Percentiles rank a stretch among this genome's conserved stretches.
Evolutionary conservation across 345 rosid genomes (phyloP).

Genomic region (Barbarea vulgaris): DNA sequence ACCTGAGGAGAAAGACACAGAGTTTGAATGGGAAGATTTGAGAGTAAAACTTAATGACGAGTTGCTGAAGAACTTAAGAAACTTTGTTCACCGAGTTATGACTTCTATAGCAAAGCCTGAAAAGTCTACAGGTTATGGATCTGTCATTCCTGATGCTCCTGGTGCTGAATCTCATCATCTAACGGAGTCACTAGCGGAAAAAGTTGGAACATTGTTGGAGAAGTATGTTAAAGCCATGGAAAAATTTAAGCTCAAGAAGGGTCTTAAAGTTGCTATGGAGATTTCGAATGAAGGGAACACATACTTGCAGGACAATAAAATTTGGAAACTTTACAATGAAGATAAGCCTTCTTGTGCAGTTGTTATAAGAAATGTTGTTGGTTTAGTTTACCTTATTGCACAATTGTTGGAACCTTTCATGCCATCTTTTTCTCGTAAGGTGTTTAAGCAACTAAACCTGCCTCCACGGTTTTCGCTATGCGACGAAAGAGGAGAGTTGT

Average conservation of each 20-base stretch:
- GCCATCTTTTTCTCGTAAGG: slow-evolving; percentile 89
- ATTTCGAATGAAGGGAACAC: slow-evolving; percentile 83
- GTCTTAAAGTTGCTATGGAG: slow-evolving; percentile 76
- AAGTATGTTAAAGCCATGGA: slow-evolving; percentile 84
- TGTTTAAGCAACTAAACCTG: slow-evolving; percentile 79
- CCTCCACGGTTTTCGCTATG: slow-evolving; percentile 61
- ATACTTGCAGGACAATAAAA: slow-evolving; percentile 80
- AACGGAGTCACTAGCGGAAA: slow-evolving; percentile 58
- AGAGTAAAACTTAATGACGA: slow-evolving; percentile 57
- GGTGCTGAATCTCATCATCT: slow-evolving; percentile 54
- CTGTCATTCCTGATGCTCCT: slow-evolving; percentile 78
- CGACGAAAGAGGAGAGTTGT: slow-evolving; percentile 65
- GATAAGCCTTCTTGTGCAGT: slow-evolving; percentile 68
- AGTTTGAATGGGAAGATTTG: slow-evolving; percentile 41
- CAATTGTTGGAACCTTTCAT: slow-evolving; percentile 86
- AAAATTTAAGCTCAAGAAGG: slow-evolving; percentile 91
- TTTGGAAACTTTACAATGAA: slow-evolving; percentile 86
- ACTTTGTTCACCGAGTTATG: slow-evolving; percentile 62
- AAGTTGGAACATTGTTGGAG: slow-evolving; percentile 57
- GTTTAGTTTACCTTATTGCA: slow-evolving; percentile 81
- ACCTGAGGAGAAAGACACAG: slow-evolving; percentile 66
- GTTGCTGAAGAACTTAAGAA: slow-evolving; percentile 60
- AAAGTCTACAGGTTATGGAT: slow-evolving; percentile 73
- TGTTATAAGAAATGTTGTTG: slow-evolving; percentile 73
- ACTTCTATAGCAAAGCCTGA: slow-evolving; percentile 52